phyloP scores from a whole-genome alignment of 2,329 filamentous ascomycete species.

The Phialocephala sp. region DNA sequence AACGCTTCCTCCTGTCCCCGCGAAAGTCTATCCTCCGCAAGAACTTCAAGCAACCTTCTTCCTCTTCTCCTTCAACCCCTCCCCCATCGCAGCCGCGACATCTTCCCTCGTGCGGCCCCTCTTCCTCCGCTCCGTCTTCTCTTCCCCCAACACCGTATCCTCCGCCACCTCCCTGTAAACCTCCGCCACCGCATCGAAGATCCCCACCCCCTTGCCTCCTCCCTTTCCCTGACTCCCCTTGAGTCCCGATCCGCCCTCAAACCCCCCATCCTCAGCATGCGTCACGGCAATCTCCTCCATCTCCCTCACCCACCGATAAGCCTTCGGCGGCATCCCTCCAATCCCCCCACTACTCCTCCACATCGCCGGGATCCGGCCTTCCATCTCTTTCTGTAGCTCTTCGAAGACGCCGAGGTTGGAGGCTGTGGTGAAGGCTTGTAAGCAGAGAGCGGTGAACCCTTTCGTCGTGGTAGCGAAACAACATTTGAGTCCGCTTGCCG shows the following conservation, averaged over 20 bases:
- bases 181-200: conserved; percentile 65
- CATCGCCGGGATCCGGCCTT: conserved; percentile 53
- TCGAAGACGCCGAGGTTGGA: conserved; percentile 64
- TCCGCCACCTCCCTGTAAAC: conserved; percentile 67
- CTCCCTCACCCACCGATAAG: conserved; percentile 75
- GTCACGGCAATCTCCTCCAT: conserved; percentile 78
- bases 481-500: conserved; percentile 67
- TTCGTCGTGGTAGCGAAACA: conserved; percentile 68
- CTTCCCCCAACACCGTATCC: conserved; percentile 63
- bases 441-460: conserved; percentile 70
- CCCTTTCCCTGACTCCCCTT: conserved; percentile 17
- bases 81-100: conserved; percentile 55
- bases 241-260: conserved; percentile 44
- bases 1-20: too few relatives aligned
- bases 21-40: neutral
- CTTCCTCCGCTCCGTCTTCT: conserved; percentile 61
- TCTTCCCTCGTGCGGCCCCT: conserved; percentile 63
- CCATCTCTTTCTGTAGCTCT: conserved; percentile 63
- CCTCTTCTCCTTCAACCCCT: conserved; percentile 54
- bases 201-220: conserved; percentile 40
- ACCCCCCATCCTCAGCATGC: conserved; percentile 69
- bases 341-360: conserved; percentile 56
- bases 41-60: conserved; percentile 41
- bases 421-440: conserved; percentile 75
- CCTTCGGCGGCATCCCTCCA: conserved; percentile 71